Conservation (phyloP, 106 monocot species). For the Vanilla planifolia region DNA sequence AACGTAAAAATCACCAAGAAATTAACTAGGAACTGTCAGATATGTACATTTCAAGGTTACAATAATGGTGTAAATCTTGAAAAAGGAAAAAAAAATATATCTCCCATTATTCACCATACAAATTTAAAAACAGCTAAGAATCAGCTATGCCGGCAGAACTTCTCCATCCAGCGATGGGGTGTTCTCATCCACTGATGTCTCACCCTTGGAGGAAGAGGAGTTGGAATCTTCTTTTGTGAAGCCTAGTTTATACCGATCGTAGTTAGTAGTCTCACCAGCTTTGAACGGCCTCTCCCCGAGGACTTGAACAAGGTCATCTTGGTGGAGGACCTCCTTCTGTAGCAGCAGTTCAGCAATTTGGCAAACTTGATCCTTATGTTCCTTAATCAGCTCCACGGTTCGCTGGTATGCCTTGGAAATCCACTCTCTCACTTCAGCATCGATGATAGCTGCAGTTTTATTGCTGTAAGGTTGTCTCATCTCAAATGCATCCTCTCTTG, state of each 20-base stretch:
- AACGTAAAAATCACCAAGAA: no score
- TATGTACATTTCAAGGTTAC: background rate
- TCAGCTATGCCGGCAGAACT: constrained; percentile 46
- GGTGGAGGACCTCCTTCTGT: constrained; percentile 94
- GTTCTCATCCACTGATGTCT: constrained; percentile 8
- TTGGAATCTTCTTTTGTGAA: constrained; percentile 30
- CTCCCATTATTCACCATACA: background rate
- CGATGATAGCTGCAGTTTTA: constrained; percentile 86
- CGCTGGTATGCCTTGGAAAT: constrained; percentile 63
- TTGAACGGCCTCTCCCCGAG: constrained; percentile 81
- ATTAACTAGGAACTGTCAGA: no score
- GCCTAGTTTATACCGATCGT: constrained; percentile 64
- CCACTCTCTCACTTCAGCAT: constrained; percentile 83
- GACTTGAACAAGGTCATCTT: constrained; percentile 71
- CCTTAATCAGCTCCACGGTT: constrained; percentile 52
- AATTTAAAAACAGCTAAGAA: background rate
- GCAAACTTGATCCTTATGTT: constrained; percentile 64
- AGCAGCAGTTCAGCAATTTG: constrained; percentile 87
- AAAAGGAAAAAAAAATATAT: background rate
- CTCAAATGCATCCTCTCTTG: constrained; percentile 65
- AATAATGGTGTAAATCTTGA: background rate
- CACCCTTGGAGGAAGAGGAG: background rate
- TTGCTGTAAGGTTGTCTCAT: constrained; percentile 88
- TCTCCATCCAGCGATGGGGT: constrained; percentile 35
- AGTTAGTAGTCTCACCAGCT: constrained; percentile 59